Conservation (phyloP, 169 alveolate genomes). For the Cryptosporidium viatorum region DNA sequence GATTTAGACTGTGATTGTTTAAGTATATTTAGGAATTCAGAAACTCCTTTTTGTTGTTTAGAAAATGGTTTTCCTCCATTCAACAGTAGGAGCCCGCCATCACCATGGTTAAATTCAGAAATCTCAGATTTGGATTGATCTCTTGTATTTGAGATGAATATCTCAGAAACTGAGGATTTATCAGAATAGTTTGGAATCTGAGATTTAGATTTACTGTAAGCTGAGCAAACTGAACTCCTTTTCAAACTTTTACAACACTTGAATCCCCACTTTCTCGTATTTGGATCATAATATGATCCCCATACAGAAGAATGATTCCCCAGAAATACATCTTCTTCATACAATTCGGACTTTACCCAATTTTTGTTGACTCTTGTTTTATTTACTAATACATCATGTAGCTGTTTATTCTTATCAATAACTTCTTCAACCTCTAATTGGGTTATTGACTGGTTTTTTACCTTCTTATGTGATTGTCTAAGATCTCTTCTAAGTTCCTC, state of each 20-base stretch:
- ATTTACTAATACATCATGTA: slow-evolving; percentile 9
- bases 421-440: neutral
- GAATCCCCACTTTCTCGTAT: slow-evolving; percentile 87
- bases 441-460: neutral
- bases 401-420: neutral
- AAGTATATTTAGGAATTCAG: slow-evolving; percentile 11
- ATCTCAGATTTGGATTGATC: neutral
- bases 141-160: neutral
- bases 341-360: slow-evolving; percentile 9
- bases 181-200: neutral
- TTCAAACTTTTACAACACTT: slow-evolving; percentile 82
- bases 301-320: slow-evolving; percentile 87
- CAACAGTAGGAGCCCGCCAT: neutral
- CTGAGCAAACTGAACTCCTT: neutral
- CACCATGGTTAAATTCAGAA: neutral
- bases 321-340: slow-evolving; percentile 83
- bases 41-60: slow-evolving; percentile 2
- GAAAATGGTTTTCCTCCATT: slow-evolving; percentile 9
- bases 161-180: neutral
- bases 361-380: neutral
- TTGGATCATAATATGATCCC: slow-evolving; percentile 88
- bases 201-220: neutral
- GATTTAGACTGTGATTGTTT: neutral
- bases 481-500: slow-evolving; percentile 90
- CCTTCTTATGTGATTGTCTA: slow-evolving; percentile 81